Evolutionary conservation across 1,284 basidiomycete species (phyloP).

Genomic region (Ceratobasidium theobromae): DNA sequence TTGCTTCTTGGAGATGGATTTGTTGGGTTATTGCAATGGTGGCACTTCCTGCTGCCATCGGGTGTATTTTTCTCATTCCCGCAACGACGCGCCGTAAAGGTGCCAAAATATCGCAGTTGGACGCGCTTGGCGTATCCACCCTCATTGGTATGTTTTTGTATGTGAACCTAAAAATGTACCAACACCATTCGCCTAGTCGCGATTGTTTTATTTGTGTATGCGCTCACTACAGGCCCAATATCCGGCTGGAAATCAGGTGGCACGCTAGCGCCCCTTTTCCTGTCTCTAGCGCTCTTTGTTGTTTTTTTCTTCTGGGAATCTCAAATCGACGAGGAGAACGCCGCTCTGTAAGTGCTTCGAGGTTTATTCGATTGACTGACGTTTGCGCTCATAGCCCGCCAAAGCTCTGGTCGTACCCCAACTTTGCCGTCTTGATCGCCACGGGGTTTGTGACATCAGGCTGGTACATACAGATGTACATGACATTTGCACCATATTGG

Average conservation of each 20-base stretch:
- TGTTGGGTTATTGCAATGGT: slow-evolving; percentile 51
- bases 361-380: not conserved
- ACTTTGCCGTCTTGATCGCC: slow-evolving; percentile 47
- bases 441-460: slow-evolving; percentile 46
- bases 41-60: slow-evolving; percentile 44
- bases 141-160: slow-evolving; percentile 40
- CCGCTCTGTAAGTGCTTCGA: slow-evolving; percentile 45
- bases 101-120: slow-evolving; percentile 41
- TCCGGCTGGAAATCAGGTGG: slow-evolving; percentile 49
- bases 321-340: slow-evolving; percentile 43
- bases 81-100: slow-evolving; percentile 26
- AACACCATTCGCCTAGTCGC: slow-evolving; percentile 38
- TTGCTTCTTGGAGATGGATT: slow-evolving; percentile 50
- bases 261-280: slow-evolving; percentile 50
- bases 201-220: slow-evolving; percentile 51
- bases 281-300: slow-evolving; percentile 45
- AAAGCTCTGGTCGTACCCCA: slow-evolving; percentile 46
- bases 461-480: slow-evolving; percentile 42
- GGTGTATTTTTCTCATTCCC: slow-evolving; percentile 46
- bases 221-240: slow-evolving; percentile 51
- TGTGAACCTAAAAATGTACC: not conserved
- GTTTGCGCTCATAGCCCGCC: slow-evolving; percentile 42
- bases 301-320: slow-evolving; percentile 50
- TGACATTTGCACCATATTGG: slow-evolving; percentile 28
- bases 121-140: slow-evolving; percentile 42